Conservation (phyloP, 345 rosid species). For the Capsella bursapastoris region DNA sequence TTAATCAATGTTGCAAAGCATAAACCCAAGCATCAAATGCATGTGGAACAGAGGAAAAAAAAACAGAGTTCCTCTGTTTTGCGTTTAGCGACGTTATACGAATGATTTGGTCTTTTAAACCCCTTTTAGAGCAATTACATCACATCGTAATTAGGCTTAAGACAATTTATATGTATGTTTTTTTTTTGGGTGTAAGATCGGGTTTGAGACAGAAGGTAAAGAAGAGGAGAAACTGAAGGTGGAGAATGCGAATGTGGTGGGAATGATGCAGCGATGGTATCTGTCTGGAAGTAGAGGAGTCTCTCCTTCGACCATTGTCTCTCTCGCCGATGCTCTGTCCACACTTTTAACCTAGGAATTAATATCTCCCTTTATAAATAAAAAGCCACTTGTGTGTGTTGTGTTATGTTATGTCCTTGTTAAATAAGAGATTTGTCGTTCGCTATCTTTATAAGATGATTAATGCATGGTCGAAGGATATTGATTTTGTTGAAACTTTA, state of each 20-base stretch:
- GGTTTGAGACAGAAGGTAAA: constrained; percentile 64
- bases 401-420: constrained; percentile 35
- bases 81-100: not conserved
- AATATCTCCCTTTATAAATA: too few species aligned
- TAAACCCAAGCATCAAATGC: not conserved
- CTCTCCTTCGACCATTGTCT: constrained; percentile 68
- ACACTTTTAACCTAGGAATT: constrained; percentile 44
- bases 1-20: not conserved
- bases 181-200: constrained; percentile 51
- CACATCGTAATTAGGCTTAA: not conserved
- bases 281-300: constrained; percentile 77
- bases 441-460: constrained; percentile 6
- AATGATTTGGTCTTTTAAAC: not conserved
- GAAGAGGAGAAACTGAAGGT: constrained; percentile 64
- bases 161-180: not conserved
- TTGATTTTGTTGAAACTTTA: not conserved
- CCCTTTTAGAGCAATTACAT: too few species aligned
- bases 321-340: constrained; percentile 61
- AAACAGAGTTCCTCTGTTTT: not conserved
- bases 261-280: constrained; percentile 90
- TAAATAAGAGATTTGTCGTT: constrained; percentile 6
- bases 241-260: constrained; percentile 74
- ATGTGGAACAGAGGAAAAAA: not conserved
- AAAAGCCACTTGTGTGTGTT: not conserved
- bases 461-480: not conserved